phyloP scores from a whole-genome alignment of 2,329 filamentous ascomycete species.

The Cadophora gregata region DNA sequence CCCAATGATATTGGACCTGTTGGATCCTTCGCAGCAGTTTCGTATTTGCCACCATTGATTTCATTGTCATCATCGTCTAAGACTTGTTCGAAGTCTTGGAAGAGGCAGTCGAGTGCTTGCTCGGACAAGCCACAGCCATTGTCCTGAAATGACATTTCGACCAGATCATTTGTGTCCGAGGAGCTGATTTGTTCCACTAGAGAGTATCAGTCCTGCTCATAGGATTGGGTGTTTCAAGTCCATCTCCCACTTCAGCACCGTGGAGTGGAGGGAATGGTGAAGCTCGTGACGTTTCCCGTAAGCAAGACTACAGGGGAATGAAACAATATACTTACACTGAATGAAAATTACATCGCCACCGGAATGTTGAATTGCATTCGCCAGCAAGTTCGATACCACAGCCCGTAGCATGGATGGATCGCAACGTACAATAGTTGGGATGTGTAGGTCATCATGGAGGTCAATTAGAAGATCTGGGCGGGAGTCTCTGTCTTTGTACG shows the following conservation, averaged over 20 bases:
- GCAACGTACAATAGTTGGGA: slow-evolving; percentile 31
- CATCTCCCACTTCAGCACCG: not conserved
- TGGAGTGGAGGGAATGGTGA: not conserved
- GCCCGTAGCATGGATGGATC: slow-evolving; percentile 34
- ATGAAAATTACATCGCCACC: slow-evolving; percentile 26
- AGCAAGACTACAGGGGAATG: too few relatives aligned
- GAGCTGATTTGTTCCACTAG: slow-evolving; percentile 27
- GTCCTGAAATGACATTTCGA: slow-evolving; percentile 35
- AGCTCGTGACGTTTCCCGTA: too few relatives aligned
- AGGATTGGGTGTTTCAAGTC: not conserved
- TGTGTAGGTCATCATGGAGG: slow-evolving; percentile 24
- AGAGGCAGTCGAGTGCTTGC: slow-evolving; percentile 32
- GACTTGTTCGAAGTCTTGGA: slow-evolving; percentile 36
- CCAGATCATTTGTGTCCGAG: slow-evolving; percentile 26
- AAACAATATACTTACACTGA: slow-evolving; percentile 14
- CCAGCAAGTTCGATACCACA: slow-evolving; percentile 33
- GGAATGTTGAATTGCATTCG: slow-evolving; percentile 36
- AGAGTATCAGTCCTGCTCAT: not conserved
- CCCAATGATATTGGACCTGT: slow-evolving; percentile 30
- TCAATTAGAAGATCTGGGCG: slow-evolving; percentile 26
- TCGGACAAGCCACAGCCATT: slow-evolving; percentile 34
- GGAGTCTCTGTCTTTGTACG: slow-evolving; percentile 24
- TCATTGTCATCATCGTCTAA: slow-evolving; percentile 34
- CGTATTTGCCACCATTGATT: slow-evolving; percentile 12
- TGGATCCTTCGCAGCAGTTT: not conserved